A percentile compares a stretch with the other conserved stretches of the same genome.
Conservation (phyloP, 768 basidiomycete species). For the Rhodosporidiobolus odoratus region DNA sequence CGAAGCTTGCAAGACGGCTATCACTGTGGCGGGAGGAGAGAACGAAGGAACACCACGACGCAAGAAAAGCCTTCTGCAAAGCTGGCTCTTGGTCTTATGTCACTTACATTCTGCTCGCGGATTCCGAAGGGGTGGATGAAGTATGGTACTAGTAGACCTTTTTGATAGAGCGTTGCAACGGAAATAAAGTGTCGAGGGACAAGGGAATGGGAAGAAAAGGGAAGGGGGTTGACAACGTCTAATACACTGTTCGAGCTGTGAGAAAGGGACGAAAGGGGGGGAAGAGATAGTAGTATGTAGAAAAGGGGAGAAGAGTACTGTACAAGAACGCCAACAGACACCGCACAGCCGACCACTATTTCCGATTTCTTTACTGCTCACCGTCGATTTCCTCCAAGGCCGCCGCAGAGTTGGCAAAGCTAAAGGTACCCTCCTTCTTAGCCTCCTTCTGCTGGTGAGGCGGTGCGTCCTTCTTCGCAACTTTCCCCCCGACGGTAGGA, state of each 20-base stretch:
- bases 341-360: not conserved
- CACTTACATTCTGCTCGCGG: too few relatives aligned
- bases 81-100: too few relatives aligned
- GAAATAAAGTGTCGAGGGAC: not conserved
- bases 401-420: constrained; percentile 2
- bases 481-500: constrained; percentile 2
- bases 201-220: not conserved
- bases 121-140: too few relatives aligned
- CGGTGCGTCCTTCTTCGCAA: constrained; percentile 1
- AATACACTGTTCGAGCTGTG: not conserved
- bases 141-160: too few relatives aligned
- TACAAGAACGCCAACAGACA: not conserved
- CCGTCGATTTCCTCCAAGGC: constrained; percentile 2
- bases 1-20: too few relatives aligned
- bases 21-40: too few relatives aligned
- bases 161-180: not conserved
- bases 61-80: too few relatives aligned
- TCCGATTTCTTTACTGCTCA: not conserved
- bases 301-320: not conserved
- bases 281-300: not conserved
- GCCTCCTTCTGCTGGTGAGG: not conserved
- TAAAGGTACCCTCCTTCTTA: not conserved
- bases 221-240: not conserved
- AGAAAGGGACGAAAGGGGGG: not conserved
- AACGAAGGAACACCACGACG: too few relatives aligned